Evolutionary conservation across 1,284 basidiomycete species (phyloP).

Genomic region (Mycosarcoma mackinlayi): DNA sequence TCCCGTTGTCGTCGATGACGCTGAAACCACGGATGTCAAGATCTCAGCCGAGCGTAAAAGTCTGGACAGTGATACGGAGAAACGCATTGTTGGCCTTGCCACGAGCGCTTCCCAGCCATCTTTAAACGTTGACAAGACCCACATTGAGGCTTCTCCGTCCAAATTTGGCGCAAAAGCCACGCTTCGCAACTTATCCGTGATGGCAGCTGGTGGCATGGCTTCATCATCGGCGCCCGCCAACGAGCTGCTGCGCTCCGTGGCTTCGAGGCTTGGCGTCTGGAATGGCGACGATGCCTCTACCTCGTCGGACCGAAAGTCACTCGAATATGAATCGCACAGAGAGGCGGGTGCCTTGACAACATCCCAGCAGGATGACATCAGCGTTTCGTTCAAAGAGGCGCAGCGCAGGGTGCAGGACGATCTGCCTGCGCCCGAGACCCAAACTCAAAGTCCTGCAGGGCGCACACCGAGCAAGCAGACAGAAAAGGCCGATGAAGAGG

Average conservation of each 20-base stretch:
- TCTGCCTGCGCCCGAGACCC: conserved; percentile 15
- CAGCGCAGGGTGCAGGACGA: conserved; percentile 39
- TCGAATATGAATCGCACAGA: conserved; percentile 16
- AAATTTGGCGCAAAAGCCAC: conserved; percentile 27
- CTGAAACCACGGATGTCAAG: conserved; percentile 31
- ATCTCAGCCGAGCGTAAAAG: conserved; percentile 23
- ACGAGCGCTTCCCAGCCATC: conserved; percentile 32
- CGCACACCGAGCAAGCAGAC: neutral
- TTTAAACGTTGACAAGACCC: conserved; percentile 40
- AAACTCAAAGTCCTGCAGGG: neutral
- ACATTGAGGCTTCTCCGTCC: conserved; percentile 21
- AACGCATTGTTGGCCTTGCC: conserved; percentile 6
- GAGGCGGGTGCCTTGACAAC: conserved; percentile 23
- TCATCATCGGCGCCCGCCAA: conserved; percentile 38
- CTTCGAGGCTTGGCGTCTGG: conserved; percentile 40
- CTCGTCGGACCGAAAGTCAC: conserved; percentile 6
- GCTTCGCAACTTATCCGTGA: conserved; percentile 26
- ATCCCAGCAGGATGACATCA: conserved; percentile 35
- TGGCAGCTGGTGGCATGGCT: conserved; percentile 25
- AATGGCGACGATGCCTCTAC: conserved; percentile 10
- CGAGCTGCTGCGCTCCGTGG: conserved; percentile 48
- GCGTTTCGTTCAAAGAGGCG: conserved; percentile 50
- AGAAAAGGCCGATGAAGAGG: conserved; percentile 13
- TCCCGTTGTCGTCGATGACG: conserved; percentile 37
- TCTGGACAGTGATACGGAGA: too few species aligned